Conservation (phyloP, 1,284 basidiomycete genomes). For the Apiotrichum sp. region DNA sequence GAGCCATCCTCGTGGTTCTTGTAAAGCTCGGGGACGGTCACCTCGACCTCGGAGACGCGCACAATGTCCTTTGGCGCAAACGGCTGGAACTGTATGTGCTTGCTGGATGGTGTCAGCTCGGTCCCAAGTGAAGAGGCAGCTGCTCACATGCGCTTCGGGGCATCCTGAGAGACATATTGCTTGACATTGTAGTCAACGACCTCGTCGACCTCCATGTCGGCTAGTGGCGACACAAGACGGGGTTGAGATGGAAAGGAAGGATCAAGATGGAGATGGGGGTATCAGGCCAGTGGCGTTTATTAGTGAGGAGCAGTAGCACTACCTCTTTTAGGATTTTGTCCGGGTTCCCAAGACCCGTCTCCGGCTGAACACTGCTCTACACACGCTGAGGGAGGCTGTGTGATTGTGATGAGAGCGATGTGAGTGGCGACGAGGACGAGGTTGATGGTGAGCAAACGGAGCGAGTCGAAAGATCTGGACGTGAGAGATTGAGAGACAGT, state of each 20-base stretch:
- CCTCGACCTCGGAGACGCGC: constrained; percentile 87
- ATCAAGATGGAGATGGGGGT: background rate
- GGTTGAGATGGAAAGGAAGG: background rate
- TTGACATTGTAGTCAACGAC: constrained; percentile 51
- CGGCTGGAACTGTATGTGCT: constrained; percentile 88
- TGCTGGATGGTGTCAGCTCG: constrained; percentile 52
- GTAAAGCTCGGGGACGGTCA: constrained; percentile 85
- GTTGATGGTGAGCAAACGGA: too few relatives aligned
- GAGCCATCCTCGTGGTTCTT: constrained; percentile 51
- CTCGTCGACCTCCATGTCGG: constrained; percentile 18
- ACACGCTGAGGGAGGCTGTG: background rate
- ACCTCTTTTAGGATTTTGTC: background rate
- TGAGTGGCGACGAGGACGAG: background rate
- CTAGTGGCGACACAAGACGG: too few relatives aligned
- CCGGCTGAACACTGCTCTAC: too few relatives aligned
- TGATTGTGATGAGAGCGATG: background rate
- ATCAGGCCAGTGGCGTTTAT: background rate
- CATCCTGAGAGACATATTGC: constrained; percentile 76
- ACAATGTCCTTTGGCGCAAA: constrained; percentile 89
- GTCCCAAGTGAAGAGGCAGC: background rate
- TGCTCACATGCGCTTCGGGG: constrained; percentile 84
- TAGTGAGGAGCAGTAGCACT: background rate
- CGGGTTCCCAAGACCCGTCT: too few relatives aligned
- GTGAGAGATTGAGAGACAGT: too few relatives aligned
- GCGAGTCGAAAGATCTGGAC: too few relatives aligned